Conservation (phyloP, 345 rosid species). For the Citrus australasica region DNA sequence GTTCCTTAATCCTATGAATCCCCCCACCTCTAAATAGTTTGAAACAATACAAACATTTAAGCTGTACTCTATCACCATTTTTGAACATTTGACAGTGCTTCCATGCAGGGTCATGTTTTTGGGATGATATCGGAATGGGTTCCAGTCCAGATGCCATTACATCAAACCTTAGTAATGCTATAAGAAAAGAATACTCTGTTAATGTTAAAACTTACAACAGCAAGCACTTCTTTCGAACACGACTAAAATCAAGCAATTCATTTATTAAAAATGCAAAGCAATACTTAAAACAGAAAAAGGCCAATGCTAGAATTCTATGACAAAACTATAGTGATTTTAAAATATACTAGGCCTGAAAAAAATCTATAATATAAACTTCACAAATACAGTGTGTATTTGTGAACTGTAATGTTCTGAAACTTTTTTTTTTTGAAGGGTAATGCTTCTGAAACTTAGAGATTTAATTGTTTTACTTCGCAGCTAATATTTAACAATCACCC, state of each 20-base stretch:
- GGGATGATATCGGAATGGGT: conserved; percentile 60
- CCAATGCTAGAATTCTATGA: not conserved
- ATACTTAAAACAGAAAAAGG: not conserved
- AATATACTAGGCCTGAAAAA: not conserved
- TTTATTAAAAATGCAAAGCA: not conserved
- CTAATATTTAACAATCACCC: too few relatives aligned
- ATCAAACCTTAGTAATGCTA: conserved; percentile 14
- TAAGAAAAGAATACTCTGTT: not conserved
- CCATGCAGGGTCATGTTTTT: conserved; percentile 96
- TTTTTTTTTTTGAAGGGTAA: too few relatives aligned
- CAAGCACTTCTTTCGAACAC: not conserved
- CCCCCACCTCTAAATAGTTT: conserved; percentile 95
- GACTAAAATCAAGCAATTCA: not conserved
- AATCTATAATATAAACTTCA: not conserved
- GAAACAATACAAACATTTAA: conserved; percentile 73
- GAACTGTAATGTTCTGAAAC: not conserved
- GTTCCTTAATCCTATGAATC: conserved; percentile 92
- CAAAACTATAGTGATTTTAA: not conserved
- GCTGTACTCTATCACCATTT: conserved; percentile 67
- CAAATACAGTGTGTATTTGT: not conserved
- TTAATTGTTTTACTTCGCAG: not conserved
- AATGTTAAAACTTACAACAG: not conserved
- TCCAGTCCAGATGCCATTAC: conserved; percentile 51
- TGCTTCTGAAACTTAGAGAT: not conserved
- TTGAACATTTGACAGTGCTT: conserved; percentile 79